Evolutionary conservation across 805 yeast species (phyloP), one percentile per base, ranked within the genome.

Genomic region (Wickerhamomyces xylosicus): DNA sequence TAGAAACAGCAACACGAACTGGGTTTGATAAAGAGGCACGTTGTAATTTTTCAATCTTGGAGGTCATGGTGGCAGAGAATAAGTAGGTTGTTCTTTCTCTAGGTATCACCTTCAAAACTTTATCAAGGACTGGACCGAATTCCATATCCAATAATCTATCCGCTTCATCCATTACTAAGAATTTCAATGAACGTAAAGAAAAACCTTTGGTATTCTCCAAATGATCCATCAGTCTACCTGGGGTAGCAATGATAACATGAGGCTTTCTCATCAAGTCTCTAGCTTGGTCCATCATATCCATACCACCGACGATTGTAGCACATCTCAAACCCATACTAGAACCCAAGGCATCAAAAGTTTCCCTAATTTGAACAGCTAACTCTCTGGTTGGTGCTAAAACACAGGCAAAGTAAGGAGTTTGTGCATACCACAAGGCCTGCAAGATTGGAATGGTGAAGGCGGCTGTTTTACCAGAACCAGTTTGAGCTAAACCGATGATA

Each of bases 381-480:
- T 83, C 94, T 67, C 94, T 72, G 1, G 94, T 83, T 40, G 94
- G 94, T 0, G 90, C 84, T 47, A 92, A 60, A 1, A 92, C 92
- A 48, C 92, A 77, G 4, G 95, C 95, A 60, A 77, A 92, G 52
- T 84, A 83, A 3, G 96, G 89, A 2, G 81, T 69, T 53, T 90
- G 95, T 20, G 80, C 87, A 40, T 85, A 77, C 86, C 95, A 89
- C 36, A 92, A 67, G 1, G 85, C 79, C 58, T 92, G 97, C 25
- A 92, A 68, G 34, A 92, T 85, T 1, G 98, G 98, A 37, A 92
- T 77, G 8, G 97, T 97, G 68, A 92, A 92, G 0, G 98, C 98
- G 0, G 97, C 98, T 0, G 98, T 92, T 61, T 90, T 90, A 47
- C 98, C 98, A 4, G 96, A 85, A 34, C 98, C 98, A 0, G 98